These are phyloP conservation scores for Neofusicoccum kwambonambiense DNA, from an alignment of 2,329 filamentous ascomycete genomes.

Conservation along the genomic window DNA sequence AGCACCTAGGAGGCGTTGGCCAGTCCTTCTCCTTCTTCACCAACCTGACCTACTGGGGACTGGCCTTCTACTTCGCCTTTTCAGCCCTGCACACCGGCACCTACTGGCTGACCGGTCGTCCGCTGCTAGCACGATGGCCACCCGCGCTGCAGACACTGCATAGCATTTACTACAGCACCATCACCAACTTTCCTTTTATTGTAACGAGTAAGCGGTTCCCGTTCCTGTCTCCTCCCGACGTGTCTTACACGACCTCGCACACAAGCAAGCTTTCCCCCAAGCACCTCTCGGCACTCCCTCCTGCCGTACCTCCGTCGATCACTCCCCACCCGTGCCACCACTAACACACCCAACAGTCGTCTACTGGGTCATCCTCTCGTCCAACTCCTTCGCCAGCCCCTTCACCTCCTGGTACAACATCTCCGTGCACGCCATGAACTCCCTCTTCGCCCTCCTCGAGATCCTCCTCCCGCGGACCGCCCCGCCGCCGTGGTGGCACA, in stretches of 20 bases:
- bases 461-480: constrained; percentile 66
- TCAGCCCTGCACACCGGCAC: constrained; percentile 66
- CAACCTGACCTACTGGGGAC: constrained; percentile 75
- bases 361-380: constrained; percentile 43
- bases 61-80: constrained; percentile 74
- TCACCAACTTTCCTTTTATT: constrained; percentile 44
- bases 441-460: constrained; percentile 72
- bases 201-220: constrained; percentile 41
- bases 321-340: not conserved
- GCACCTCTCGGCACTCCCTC: not conserved
- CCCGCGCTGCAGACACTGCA: constrained; percentile 38
- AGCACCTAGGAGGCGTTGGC: constrained; percentile 47
- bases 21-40: constrained; percentile 80
- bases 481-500: constrained; percentile 62
- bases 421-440: constrained; percentile 74
- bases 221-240: not conserved
- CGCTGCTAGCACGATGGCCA: constrained; percentile 40
- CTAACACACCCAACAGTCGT: constrained; percentile 31
- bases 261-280: not conserved
- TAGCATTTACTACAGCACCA: constrained; percentile 42
- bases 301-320: too few species aligned
- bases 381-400: constrained; percentile 31
- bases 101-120: constrained; percentile 51
- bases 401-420: constrained; percentile 58
- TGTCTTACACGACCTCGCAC: not conserved